A percentile compares a stretch with the other conserved stretches of the same genome.
Evolutionary conservation across 441 rosid species (phyloP).

Genomic region (Monsonia emarginata): DNA sequence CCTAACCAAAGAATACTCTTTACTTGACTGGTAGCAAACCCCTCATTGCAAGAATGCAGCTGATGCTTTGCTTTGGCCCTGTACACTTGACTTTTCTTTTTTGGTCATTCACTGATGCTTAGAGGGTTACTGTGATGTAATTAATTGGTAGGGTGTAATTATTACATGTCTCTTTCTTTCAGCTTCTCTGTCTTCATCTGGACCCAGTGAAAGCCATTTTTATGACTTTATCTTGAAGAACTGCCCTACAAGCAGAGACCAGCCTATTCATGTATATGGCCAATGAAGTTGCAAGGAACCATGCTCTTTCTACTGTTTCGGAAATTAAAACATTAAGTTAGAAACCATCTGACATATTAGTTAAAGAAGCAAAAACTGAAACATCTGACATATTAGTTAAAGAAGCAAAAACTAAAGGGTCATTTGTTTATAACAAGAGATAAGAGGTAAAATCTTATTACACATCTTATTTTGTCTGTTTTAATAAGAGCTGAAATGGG

Average conservation of each 20-base stretch:
- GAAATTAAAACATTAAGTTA: too few species aligned
- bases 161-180: background rate
- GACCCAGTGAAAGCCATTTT: background rate
- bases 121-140: background rate
- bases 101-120: background rate
- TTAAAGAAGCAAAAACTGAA: too few species aligned
- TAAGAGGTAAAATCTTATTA: too few species aligned
- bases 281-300: too few species aligned
- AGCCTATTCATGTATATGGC: too few species aligned
- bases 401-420: too few species aligned
- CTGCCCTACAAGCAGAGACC: background rate
- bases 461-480: too few species aligned
- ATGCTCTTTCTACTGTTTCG: too few species aligned
- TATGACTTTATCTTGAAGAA: background rate
- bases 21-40: background rate
- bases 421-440: too few species aligned
- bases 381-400: too few species aligned
- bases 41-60: background rate
- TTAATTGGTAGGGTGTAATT: background rate
- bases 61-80: background rate
- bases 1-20: background rate
- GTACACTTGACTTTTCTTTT: background rate
- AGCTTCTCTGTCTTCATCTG: background rate
- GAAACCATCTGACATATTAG: too few species aligned
- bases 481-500: too few species aligned